phyloP scores from a whole-genome alignment of 768 basidiomycete species.

The Lactifluus rugatus region DNA sequence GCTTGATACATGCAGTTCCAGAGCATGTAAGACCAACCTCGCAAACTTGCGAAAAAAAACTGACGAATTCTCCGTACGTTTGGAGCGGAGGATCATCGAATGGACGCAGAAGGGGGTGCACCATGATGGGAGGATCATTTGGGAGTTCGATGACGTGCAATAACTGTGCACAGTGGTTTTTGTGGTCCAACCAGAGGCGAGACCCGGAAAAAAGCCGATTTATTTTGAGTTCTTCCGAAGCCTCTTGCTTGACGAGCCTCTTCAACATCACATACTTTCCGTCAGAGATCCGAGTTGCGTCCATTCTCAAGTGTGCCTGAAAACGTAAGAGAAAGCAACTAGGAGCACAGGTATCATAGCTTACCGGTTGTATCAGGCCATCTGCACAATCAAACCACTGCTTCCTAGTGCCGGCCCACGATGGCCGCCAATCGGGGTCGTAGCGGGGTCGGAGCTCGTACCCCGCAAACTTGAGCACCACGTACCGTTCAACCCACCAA shows the following conservation, averaged over 20 bases:
- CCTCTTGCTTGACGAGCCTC: neutral
- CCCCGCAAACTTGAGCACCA: neutral
- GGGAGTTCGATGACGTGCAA: neutral
- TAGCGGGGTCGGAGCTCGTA: constrained; percentile 6
- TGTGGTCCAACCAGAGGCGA: neutral
- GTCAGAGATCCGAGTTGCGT: neutral
- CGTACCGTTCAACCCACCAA: constrained; percentile 2
- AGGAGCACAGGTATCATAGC: neutral
- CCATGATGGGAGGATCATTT: constrained; percentile 6
- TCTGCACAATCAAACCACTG: neutral
- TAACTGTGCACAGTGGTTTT: neutral
- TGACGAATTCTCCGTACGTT: constrained; percentile 21
- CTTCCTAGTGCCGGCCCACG: neutral
- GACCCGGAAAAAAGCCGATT: neutral
- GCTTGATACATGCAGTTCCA: constrained; percentile 15
- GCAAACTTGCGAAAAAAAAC: constrained; percentile 20
- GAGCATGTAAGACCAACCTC: constrained; percentile 10
- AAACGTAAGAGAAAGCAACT: neutral
- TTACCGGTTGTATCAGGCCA: neutral
- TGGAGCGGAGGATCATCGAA: constrained; percentile 22
- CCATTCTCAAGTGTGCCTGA: neutral
- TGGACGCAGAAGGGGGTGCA: constrained; percentile 23
- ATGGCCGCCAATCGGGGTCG: neutral
- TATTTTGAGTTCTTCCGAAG: neutral
- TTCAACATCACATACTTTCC: neutral